phyloP scores from a whole-genome alignment of 1,284 basidiomycete species.

The Rhodotorula sp. region DNA sequence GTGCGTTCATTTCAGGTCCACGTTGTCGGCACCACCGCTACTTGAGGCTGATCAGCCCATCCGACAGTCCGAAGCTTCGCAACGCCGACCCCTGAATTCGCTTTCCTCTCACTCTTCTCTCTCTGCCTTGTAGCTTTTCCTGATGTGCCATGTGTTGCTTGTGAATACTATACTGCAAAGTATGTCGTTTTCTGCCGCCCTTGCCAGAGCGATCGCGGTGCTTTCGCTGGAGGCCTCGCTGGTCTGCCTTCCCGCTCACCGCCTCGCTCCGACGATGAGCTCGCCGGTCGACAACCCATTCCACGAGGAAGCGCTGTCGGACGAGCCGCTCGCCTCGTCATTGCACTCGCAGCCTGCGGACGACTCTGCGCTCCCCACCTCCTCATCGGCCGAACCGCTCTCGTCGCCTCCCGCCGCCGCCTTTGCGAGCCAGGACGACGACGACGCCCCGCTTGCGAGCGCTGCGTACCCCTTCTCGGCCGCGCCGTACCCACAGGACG shows the following conservation, averaged over 20 bases:
- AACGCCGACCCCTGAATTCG: constrained; percentile 8
- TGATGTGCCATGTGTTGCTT: background rate
- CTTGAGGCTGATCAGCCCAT: constrained; percentile 44
- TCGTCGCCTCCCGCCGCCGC: background rate
- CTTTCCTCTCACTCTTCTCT: too few species aligned
- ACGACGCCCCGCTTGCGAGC: background rate
- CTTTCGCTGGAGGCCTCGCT: background rate
- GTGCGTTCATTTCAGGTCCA: constrained; percentile 52
- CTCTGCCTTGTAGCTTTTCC: background rate
- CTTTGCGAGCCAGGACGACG: background rate
- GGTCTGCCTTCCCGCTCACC: background rate
- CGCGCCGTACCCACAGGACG: constrained; percentile 17
- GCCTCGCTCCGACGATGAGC: background rate
- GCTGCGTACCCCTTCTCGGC: constrained; percentile 27
- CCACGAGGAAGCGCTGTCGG: constrained; percentile 1
- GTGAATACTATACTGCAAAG: background rate
- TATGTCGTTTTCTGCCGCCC: too few species aligned
- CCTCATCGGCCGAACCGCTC: background rate
- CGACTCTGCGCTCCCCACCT: background rate
- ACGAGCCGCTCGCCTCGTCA: background rate
- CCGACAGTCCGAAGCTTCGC: constrained; percentile 1
- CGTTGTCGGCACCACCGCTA: too few species aligned
- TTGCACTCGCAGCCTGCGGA: background rate
- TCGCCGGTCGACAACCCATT: constrained; percentile 7
- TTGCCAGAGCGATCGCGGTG: background rate